Evolutionary conservation across 1,284 basidiomycete species (phyloP).

Genomic region (Boletellus deceptivus): DNA sequence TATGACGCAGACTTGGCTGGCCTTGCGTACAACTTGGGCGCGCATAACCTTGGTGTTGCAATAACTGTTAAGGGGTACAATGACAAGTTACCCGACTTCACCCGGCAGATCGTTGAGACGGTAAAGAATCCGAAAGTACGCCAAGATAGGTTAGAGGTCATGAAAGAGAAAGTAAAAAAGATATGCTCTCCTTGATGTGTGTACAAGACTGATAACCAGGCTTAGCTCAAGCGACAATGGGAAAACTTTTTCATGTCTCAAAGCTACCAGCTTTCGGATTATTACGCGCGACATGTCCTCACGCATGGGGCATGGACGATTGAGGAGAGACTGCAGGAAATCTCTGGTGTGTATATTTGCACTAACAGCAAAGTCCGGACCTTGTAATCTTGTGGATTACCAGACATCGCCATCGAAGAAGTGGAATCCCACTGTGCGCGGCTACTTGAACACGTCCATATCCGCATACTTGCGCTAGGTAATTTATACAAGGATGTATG

Average conservation of each 20-base stretch:
- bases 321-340: constrained; percentile 76
- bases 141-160: constrained; percentile 72
- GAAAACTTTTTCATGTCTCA: constrained; percentile 88
- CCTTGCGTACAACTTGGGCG: constrained; percentile 73
- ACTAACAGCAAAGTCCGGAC: neutral
- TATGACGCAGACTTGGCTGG: constrained; percentile 95
- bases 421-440: constrained; percentile 65
- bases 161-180: constrained; percentile 76
- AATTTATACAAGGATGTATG: constrained; percentile 82
- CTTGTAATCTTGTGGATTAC: neutral
- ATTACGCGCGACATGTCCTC: constrained; percentile 73
- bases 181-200: neutral
- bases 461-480: constrained; percentile 81
- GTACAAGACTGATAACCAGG: constrained; percentile 6
- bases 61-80: constrained; percentile 86
- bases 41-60: constrained; percentile 67
- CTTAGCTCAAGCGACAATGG: constrained; percentile 69
- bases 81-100: constrained; percentile 85
- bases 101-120: constrained; percentile 74
- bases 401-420: constrained; percentile 49
- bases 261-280: constrained; percentile 80
- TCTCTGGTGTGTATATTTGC: constrained; percentile 58
- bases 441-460: constrained; percentile 67
- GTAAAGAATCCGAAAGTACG: constrained; percentile 70
- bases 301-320: constrained; percentile 77